Conservation (phyloP, 1,284 basidiomycete species). For the Pseudozyma tsukubaensis region DNA sequence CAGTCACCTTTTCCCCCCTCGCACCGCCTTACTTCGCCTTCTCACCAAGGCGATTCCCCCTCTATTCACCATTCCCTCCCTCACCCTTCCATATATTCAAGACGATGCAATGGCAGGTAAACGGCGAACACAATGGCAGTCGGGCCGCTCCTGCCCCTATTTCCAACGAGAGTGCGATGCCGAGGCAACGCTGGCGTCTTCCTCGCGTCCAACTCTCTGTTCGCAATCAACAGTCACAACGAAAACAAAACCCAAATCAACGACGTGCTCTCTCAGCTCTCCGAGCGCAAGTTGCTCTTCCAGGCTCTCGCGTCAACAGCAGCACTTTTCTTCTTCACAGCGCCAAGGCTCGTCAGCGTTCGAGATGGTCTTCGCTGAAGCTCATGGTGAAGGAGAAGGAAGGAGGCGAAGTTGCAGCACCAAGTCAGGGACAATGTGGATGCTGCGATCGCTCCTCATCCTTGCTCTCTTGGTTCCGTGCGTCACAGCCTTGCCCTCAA, state of each 20-base stretch:
- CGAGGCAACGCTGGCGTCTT: slow-evolving; percentile 44
- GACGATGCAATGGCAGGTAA: slow-evolving; percentile 46
- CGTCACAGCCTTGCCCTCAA: slow-evolving; percentile 30
- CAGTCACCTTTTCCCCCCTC: neutral
- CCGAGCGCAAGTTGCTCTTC: slow-evolving; percentile 12
- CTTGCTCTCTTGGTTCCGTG: slow-evolving; percentile 38
- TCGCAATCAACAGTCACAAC: slow-evolving; percentile 13
- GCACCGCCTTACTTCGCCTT: slow-evolving; percentile 12
- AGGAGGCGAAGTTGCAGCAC: too few relatives aligned
- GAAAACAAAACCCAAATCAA: slow-evolving; percentile 2
- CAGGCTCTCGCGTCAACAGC: slow-evolving; percentile 12
- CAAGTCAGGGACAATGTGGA: slow-evolving; percentile 21
- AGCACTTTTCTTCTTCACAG: slow-evolving; percentile 7
- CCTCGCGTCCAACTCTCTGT: slow-evolving; percentile 26
- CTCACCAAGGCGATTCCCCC: slow-evolving; percentile 16
- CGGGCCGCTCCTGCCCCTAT: slow-evolving; percentile 8
- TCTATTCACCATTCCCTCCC: slow-evolving; percentile 23
- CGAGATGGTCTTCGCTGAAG: neutral
- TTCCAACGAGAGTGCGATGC: slow-evolving; percentile 14
- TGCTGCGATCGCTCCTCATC: slow-evolving; percentile 36
- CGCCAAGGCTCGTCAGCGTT: neutral
- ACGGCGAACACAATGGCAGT: slow-evolving; percentile 13
- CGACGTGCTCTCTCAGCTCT: slow-evolving; percentile 1
- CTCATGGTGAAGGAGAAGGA: too few relatives aligned
- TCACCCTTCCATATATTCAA: neutral